Evolutionary conservation across 148 eudicot species (phyloP), one percentile per base, ranked within the genome.

Genomic region (Vaccinium macrocarpon): DNA sequence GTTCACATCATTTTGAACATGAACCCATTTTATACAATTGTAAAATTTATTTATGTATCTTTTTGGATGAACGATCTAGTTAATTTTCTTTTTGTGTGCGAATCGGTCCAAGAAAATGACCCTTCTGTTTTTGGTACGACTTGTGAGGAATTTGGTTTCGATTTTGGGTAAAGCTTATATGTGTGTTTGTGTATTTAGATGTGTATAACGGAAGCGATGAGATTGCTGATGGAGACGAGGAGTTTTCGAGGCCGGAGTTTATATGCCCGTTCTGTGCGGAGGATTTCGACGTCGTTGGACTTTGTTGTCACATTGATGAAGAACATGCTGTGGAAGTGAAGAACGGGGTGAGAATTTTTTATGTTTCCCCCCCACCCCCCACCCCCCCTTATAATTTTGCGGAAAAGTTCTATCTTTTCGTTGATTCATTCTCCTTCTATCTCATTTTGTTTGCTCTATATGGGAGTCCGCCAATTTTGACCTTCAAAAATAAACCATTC

Each of bases 251-350:
- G 86, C 91, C 90, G 64, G 99, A 97, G 90, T 97, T 78, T 87
- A 75, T 96, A 51, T 97, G 99, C 84, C 98, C 98, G 18, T 97
- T 97, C 88, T 97, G 99, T 77, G 93, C 88, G 0, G 98, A 95
- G 72, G 98, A 95, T 85, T 95, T 92, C 81, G 98, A 97, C 83
- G 90, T 94, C 74, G 98, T 97, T 38, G 98, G 98, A 66, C 91
- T 97, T 8, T 95, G 94, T 86, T 97, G 98, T 83, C 99, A 97
- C 86, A 90, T 97, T 79, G 98, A 97, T 64, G 98, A 95, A 72
- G 98, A 93, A 82, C 98, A 97, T 84, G 87, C 90, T 50, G 89
- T 95, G 62, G 96, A 93, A 83, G 90, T 92, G 82, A 95, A 94
- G 80, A 89, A 90, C 85, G 98, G 99, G 99, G 99, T 97, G 93